These are phyloP conservation scores for Trichoderma atrobrunneum DNA, from an alignment of 2,329 filamentous ascomycete species.

Conservation along the genomic window DNA sequence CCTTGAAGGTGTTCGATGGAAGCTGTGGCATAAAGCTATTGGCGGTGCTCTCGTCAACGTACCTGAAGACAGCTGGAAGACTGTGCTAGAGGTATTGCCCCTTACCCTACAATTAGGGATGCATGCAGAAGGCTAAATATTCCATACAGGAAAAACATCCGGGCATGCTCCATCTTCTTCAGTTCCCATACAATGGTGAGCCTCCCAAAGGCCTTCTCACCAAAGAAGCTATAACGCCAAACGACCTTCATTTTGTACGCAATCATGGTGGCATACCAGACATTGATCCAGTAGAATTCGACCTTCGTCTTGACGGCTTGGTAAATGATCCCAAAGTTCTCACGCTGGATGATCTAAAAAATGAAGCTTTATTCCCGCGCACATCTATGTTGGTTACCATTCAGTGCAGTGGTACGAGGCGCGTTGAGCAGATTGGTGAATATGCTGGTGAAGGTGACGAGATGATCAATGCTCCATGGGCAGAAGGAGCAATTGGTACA, in stretches of 20 bases:
- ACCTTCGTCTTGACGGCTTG: slow-evolving; percentile 56
- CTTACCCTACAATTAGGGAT: background rate
- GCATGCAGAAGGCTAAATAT: background rate
- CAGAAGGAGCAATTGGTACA: slow-evolving; percentile 66
- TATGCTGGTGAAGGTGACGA: slow-evolving; percentile 69
- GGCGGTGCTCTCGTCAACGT: slow-evolving; percentile 41
- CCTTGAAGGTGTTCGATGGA: slow-evolving; percentile 55
- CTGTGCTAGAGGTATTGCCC: slow-evolving; percentile 37
- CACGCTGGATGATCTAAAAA: slow-evolving; percentile 57
- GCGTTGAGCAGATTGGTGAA: slow-evolving; percentile 64
- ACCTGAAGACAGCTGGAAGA: slow-evolving; percentile 58
- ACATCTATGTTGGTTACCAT: slow-evolving; percentile 59
- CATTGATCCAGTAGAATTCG: slow-evolving; percentile 56
- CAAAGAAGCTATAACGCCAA: slow-evolving; percentile 58
- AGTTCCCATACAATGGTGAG: slow-evolving; percentile 65
- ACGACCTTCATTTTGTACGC: slow-evolving; percentile 59
- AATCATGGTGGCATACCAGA: slow-evolving; percentile 71
- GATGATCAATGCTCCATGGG: slow-evolving; percentile 54
- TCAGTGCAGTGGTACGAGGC: slow-evolving; percentile 67
- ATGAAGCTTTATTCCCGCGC: slow-evolving; percentile 59
- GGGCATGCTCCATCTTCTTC: slow-evolving; percentile 60
- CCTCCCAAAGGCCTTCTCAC: slow-evolving; percentile 56
- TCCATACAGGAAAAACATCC: slow-evolving; percentile 49
- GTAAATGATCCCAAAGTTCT: slow-evolving; percentile 57
- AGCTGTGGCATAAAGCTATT: slow-evolving; percentile 54